Percentiles rank a stretch among this genome's conserved stretches.
phyloP scores from a whole-genome alignment of 441 rosid genomes.

The Monsonia emarginata region DNA sequence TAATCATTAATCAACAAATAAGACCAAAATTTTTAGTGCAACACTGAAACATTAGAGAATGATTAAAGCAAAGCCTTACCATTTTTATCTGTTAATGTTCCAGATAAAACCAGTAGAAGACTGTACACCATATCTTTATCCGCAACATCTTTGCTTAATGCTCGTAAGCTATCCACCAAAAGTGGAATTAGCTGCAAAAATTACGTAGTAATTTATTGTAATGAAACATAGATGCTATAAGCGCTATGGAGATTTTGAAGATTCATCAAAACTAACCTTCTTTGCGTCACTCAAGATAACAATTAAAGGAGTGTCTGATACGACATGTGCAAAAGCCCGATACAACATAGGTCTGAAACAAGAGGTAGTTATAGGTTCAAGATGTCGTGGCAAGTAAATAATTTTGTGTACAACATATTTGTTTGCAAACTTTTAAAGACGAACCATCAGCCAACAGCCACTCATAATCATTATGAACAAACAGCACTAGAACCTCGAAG shows the following conservation, averaged over 20 bases:
- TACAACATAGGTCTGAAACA: conserved; percentile 51
- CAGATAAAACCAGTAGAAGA: conserved; percentile 68
- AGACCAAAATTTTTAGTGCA: neutral
- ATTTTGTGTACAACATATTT: neutral
- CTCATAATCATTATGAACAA: too few species aligned
- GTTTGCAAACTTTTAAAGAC: too few species aligned
- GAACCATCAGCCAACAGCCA: too few species aligned
- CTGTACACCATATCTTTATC: conserved; percentile 51
- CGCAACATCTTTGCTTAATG: conserved; percentile 37
- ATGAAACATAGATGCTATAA: neutral
- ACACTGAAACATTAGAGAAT: neutral
- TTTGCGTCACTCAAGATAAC: conserved; percentile 35
- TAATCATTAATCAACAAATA: too few species aligned
- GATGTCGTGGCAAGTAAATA: neutral
- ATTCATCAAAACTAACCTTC: neutral
- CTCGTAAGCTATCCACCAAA: conserved; percentile 50
- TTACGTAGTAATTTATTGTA: neutral
- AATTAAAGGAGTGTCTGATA: conserved; percentile 52
- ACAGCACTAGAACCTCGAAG: neutral
- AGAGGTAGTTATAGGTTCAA: conserved; percentile 12
- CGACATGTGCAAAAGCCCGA: conserved; percentile 58
- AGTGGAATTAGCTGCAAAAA: conserved; percentile 30
- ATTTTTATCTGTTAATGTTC: conserved; percentile 53
- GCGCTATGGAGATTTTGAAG: neutral
- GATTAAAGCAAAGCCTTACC: conserved; percentile 26